Evolutionary conservation across 2,329 filamentous ascomycete genomes (phyloP).

Genomic region (Achaetomium macrosporum): DNA sequence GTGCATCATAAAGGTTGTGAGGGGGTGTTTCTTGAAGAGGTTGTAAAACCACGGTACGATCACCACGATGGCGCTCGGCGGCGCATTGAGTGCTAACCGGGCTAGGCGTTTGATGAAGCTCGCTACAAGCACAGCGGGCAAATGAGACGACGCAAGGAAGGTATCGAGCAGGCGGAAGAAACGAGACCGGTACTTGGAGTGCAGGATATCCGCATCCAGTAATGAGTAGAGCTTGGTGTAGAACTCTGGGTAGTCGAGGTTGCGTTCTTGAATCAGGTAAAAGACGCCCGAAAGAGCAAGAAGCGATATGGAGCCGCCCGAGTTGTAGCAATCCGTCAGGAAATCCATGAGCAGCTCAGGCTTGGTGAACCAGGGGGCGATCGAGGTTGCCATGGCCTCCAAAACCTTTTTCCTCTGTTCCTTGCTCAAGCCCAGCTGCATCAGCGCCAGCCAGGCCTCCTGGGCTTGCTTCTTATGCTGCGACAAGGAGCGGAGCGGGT

Average conservation of each 20-base stretch:
- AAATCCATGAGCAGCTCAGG: slow-evolving; percentile 94
- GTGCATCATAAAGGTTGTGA: slow-evolving; percentile 95
- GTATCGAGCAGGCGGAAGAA: slow-evolving; percentile 91
- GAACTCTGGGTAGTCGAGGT: slow-evolving; percentile 93
- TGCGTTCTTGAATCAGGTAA: slow-evolving; percentile 87
- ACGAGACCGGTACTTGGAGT: slow-evolving; percentile 88
- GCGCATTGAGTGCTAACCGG: slow-evolving; percentile 76
- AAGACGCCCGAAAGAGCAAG: slow-evolving; percentile 89
- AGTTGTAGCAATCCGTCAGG: slow-evolving; percentile 85
- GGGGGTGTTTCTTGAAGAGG: slow-evolving; percentile 80
- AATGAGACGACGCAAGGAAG: slow-evolving; percentile 85
- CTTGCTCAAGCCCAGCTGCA: slow-evolving; percentile 60
- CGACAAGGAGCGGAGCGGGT: slow-evolving; percentile 57
- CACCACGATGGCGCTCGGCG: slow-evolving; percentile 81
- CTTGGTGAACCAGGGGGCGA: slow-evolving; percentile 84
- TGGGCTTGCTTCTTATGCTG: slow-evolving; percentile 77
- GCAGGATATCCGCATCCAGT: slow-evolving; percentile 75
- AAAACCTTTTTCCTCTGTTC: slow-evolving; percentile 76
- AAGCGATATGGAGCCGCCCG: slow-evolving; percentile 79
- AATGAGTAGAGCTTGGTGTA: slow-evolving; percentile 92
- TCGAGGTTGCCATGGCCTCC: slow-evolving; percentile 65
- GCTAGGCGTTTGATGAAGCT: slow-evolving; percentile 95
- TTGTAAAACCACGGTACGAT: slow-evolving; percentile 96
- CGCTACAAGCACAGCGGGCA: slow-evolving; percentile 83
- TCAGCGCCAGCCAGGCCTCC: slow-evolving; percentile 76